A percentile compares a stretch with the other conserved stretches of the same genome.
phyloP scores from a whole-genome alignment of 345 rosid genomes.

The Bruguiera sexangula region DNA sequence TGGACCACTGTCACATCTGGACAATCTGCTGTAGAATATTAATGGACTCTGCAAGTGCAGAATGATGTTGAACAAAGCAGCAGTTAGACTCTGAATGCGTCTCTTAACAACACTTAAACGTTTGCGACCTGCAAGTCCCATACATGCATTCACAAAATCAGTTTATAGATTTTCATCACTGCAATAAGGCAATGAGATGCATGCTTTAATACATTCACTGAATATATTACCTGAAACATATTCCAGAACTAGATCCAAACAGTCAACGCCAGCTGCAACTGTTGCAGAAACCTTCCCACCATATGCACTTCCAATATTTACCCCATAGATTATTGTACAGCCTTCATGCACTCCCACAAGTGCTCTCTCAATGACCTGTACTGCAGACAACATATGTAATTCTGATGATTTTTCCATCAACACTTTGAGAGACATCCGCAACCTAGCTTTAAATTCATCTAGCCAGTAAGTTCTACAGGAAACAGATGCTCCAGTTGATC shows the following conservation, averaged over 20 bases:
- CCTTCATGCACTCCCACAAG: conserved; percentile 65
- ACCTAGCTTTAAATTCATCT: conserved; percentile 61
- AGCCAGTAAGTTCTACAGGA: conserved; percentile 37
- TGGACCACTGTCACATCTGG: conserved; percentile 37
- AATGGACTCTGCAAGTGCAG: conserved; percentile 75
- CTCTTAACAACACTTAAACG: conserved; percentile 55
- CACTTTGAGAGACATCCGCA: conserved; percentile 65
- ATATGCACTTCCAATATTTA: conserved; percentile 51
- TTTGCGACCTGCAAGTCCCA: conserved; percentile 49
- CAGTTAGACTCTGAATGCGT: conserved; percentile 58
- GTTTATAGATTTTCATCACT: background rate
- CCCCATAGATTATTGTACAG: conserved; percentile 37
- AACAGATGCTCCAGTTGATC: conserved; percentile 33
- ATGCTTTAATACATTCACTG: background rate
- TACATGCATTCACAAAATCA: background rate
- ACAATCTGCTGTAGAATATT: conserved; percentile 40
- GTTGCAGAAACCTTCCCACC: conserved; percentile 65
- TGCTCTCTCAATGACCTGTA: conserved; percentile 78
- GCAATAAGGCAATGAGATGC: background rate
- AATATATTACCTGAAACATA: conserved; percentile 61
- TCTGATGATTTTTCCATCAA: conserved; percentile 58
- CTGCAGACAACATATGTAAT: conserved; percentile 58
- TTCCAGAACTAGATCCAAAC: conserved; percentile 85
- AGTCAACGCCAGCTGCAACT: conserved; percentile 82
- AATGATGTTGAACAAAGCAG: conserved; percentile 68